Evolutionary conservation across 2,329 filamentous ascomycete species (phyloP).

Genomic region (Arthrocladium fulminans): DNA sequence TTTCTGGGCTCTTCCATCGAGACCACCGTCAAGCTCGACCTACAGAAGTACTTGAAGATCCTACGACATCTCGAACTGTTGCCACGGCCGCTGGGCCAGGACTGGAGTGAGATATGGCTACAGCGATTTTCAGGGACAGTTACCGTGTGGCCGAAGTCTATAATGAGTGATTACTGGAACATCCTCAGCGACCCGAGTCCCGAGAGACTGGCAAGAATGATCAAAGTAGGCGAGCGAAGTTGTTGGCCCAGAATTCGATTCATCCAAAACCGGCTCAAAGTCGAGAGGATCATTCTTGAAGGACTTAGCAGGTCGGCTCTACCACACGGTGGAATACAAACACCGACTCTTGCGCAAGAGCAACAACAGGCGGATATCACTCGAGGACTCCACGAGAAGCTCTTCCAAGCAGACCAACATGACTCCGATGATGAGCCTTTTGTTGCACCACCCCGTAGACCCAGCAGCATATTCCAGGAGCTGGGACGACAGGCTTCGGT

Average conservation of each 20-base stretch:
- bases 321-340: conserved; percentile 22
- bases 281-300: conserved; percentile 61
- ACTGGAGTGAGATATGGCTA: conserved; percentile 95
- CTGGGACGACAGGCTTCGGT: conserved; percentile 39
- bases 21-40: conserved; percentile 90
- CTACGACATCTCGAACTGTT: conserved; percentile 85
- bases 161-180: conserved; percentile 69
- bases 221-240: conserved; percentile 80
- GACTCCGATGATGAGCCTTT: background rate
- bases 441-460: conserved; percentile 12
- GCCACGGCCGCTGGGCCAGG: conserved; percentile 80
- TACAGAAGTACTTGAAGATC: conserved; percentile 96
- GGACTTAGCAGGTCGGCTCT: conserved; percentile 36
- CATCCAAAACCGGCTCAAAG: conserved; percentile 72
- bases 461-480: conserved; percentile 33
- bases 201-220: conserved; percentile 71
- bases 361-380: conserved; percentile 15
- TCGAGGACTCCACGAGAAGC: conserved; percentile 12
- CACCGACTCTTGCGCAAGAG: conserved; percentile 15
- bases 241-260: conserved; percentile 90
- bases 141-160: conserved; percentile 86
- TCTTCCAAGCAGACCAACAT: conserved; percentile 10
- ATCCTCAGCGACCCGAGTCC: conserved; percentile 78
- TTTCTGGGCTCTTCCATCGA: conserved; percentile 88
- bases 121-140: conserved; percentile 91